These are phyloP conservation scores for Neurospora discreta DNA, from an alignment of 495 filamentous ascomycete species.

Conservation along the genomic window DNA sequence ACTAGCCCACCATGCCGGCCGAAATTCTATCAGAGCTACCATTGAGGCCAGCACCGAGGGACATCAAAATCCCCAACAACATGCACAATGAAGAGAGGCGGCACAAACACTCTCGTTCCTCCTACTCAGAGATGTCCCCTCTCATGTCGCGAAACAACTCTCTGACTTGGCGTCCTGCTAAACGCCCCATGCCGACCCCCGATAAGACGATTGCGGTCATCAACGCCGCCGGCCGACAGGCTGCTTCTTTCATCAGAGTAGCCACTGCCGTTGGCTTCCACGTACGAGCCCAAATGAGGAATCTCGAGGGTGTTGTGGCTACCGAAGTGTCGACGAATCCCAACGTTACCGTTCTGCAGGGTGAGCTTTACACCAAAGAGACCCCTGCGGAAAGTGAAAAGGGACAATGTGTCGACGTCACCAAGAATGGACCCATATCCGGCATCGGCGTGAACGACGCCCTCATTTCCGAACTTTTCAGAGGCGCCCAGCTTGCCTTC, in stretches of 20 bases:
- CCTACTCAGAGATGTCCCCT: slow-evolving; percentile 40
- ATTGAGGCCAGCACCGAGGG: slow-evolving; percentile 28
- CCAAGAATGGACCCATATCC: slow-evolving; percentile 29
- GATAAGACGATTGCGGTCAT: slow-evolving; percentile 81
- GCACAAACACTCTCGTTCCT: slow-evolving; percentile 43
- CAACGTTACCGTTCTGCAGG: slow-evolving; percentile 75
- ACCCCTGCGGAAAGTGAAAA: slow-evolving; percentile 29
- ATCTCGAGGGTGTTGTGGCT: slow-evolving; percentile 69
- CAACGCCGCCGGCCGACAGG: slow-evolving; percentile 86
- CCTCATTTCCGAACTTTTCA: slow-evolving; percentile 69
- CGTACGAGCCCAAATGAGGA: slow-evolving; percentile 80
- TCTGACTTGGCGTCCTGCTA: slow-evolving; percentile 37
- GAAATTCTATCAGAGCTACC: slow-evolving; percentile 30
- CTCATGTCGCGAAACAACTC: slow-evolving; percentile 38
- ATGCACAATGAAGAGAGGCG: slow-evolving; percentile 22
- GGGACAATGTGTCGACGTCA: slow-evolving; percentile 24
- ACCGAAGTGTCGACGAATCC: slow-evolving; percentile 69
- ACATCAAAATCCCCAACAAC: slow-evolving; percentile 22
- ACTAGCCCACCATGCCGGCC: slow-evolving; percentile 20
- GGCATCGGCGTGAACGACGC: slow-evolving; percentile 42
- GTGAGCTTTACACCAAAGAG: slow-evolving; percentile 60
- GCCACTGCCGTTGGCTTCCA: slow-evolving; percentile 84
- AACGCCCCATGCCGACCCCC: slow-evolving; percentile 41
- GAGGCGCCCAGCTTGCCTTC: slow-evolving; percentile 77
- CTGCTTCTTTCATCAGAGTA: slow-evolving; percentile 84